Evolutionary conservation across 169 alveolate species (phyloP).

Genomic region (Plasmodium adleri): DNA sequence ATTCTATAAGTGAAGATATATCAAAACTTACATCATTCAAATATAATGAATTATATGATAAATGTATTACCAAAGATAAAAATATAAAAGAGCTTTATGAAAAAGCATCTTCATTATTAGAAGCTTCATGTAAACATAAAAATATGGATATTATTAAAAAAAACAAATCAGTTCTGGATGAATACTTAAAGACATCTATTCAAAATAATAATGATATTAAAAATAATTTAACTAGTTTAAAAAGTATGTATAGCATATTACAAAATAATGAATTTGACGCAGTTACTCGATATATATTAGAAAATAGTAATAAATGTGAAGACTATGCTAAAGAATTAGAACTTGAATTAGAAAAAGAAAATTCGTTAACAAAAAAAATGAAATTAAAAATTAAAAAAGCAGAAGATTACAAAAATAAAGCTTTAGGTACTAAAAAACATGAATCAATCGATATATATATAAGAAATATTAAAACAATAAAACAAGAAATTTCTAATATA

Average conservation of each 20-base stretch:
- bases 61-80: no score
- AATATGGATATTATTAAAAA: no score
- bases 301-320: background rate
- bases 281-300: background rate
- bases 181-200: no score
- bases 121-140: no score
- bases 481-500: background rate
- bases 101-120: no score
- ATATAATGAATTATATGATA: no score
- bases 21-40: no score
- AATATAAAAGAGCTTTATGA: no score
- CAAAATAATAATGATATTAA: no score
- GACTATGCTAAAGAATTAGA: conserved; percentile 7
- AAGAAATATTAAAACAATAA: background rate
- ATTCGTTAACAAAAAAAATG: conserved; percentile 4
- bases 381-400: background rate
- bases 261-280: background rate
- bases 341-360: conserved; percentile 8
- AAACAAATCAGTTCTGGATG: no score
- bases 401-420: background rate
- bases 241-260: conserved; percentile 13
- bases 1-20: no score
- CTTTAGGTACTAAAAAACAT: background rate
- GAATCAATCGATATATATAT: conserved; percentile 8
- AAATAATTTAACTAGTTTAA: background rate